Evolutionary conservation across 305 asterid species (phyloP), one percentile per base, ranked within the genome.

Genomic region (Nicotiana rustica): DNA sequence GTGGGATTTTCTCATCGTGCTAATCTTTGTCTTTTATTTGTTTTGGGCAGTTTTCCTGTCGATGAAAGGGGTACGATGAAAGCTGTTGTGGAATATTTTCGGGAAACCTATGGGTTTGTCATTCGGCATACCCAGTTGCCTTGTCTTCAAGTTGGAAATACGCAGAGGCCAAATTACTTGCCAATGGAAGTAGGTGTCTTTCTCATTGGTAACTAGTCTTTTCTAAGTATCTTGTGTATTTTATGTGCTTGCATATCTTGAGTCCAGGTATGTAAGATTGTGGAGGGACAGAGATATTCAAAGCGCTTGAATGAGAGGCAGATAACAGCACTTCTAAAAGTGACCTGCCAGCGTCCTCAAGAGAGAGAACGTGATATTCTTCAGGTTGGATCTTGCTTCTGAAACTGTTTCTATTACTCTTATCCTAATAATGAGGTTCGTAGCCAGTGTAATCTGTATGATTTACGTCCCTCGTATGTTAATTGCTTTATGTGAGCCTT

Each of bases 311-410:
- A 96, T 85, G 98, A 96, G 88, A 89, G 89, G 47, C 99, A 96
- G 89, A 95, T 93, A 67, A 93, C 98, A 75, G 95, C 92, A 5
- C 92, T 96, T 41, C 93, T 96, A 29, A 93, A 89, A 65, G 98
- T 95, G 84, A 96, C 99, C 1, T 96, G 99, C 91, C 99, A 95
- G 90, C 97, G 98, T 17, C 98, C 99, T 10, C 88, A 86, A 6
- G 98, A 93, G 67, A 90, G 98, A 81, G 99, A 96, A 73, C 21
- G 10, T 0, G 97, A 95, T 84, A 96, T 96, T 75, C 93, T 92
- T 75, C 89, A 88, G 97, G 99, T 95, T 21, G 67, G 84, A 33
- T 62, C 55, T 61, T 65, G 36, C 80, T 55, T 76, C 49, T 60
- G 61, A 52, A 55, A 76, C 65, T 55, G 49, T 76, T 76, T 4